phyloP scores from a whole-genome alignment of 441 rosid species.

The Populus hybrid region DNA sequence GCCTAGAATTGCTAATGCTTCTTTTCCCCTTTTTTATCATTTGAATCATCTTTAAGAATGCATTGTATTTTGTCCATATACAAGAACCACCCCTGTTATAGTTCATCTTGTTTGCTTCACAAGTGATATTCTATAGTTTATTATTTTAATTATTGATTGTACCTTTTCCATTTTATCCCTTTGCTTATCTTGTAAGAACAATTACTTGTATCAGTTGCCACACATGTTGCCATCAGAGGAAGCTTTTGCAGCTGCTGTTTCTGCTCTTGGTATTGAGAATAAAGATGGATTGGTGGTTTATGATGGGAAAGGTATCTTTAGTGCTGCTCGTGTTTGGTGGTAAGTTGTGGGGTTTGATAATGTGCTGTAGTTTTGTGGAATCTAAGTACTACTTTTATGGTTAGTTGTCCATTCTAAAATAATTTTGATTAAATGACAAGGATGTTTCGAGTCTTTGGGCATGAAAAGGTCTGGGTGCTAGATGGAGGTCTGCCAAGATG shows the following conservation, averaged over 20 bases:
- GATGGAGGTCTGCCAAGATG: constrained; percentile 97
- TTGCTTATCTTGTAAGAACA: background rate
- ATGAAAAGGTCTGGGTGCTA: constrained; percentile 86
- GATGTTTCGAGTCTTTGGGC: constrained; percentile 97
- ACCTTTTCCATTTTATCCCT: background rate
- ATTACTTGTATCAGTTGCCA: constrained; percentile 58
- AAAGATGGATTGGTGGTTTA: constrained; percentile 86
- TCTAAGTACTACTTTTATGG: background rate
- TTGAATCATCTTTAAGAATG: background rate
- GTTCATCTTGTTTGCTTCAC: background rate
- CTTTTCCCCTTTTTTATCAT: too few relatives aligned
- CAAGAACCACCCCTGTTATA: too few relatives aligned
- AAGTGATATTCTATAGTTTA: too few relatives aligned
- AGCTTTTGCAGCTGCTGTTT: constrained; percentile 91
- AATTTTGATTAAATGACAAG: constrained; percentile 35
- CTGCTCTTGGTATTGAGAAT: constrained; percentile 90
- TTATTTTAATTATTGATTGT: too few relatives aligned
- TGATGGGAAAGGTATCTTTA: constrained; percentile 94
- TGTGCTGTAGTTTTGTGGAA: background rate
- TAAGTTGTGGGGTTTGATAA: constrained; percentile 35
- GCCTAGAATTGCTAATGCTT: background rate
- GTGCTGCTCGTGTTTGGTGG: constrained; percentile 99
- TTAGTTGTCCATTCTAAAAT: background rate
- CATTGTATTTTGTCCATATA: background rate
- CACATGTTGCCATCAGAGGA: constrained; percentile 97